Base-by-base conservation (phyloP, 1,139 yeast species). In the Hemisphaericaspora lyxosophila region DNA sequence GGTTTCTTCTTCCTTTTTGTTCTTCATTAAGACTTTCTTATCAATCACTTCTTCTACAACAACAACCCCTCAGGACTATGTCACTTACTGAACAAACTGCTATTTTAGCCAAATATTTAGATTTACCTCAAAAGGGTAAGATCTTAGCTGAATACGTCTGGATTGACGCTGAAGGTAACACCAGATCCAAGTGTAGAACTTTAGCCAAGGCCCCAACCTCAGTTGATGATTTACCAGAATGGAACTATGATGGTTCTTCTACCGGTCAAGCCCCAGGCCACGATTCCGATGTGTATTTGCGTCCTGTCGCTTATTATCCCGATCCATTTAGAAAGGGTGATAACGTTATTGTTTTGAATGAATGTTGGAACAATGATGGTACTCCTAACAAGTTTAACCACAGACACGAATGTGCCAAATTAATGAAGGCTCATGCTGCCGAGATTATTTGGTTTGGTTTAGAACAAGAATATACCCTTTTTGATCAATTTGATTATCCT, bases 201-300 rank as follows among this genome's bases (percentile, higher is more conserved):
- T 73, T 92, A 52, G 56, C 56, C 57, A 79, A 82, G 69, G 75
- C 70, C 57, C 87, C 95, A 42, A 59, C 78, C 35, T 72, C 84
- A 31, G 75, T 87, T 41, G 94, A 86, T 48, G 96, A 92, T 59
- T 77, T 92, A 54, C 97, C 97, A 52, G 97, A 90, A 69, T 92
- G 98, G 98, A 92, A 92, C 79, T 92, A 92, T 59, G 98, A 92
- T 66, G 98, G 98, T 68, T 90, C 97, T 34, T 89, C 97, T 24
- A 92, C 98, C 38, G 92, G 88, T 51, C 98, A 92, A 75, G 98
- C 98, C 42, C 97, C 97, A 57, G 98, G 98, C 54, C 83, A 86
- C 66, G 92, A 92, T 73, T 89, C 97, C 36, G 98, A 92, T 63
- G 80, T 92, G 48, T 89, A 88, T 67, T 75, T 92, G 59, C 84